Conservation (phyloP, 2,329 filamentous ascomycete genomes). For the Pestalotiopsis sp. region DNA sequence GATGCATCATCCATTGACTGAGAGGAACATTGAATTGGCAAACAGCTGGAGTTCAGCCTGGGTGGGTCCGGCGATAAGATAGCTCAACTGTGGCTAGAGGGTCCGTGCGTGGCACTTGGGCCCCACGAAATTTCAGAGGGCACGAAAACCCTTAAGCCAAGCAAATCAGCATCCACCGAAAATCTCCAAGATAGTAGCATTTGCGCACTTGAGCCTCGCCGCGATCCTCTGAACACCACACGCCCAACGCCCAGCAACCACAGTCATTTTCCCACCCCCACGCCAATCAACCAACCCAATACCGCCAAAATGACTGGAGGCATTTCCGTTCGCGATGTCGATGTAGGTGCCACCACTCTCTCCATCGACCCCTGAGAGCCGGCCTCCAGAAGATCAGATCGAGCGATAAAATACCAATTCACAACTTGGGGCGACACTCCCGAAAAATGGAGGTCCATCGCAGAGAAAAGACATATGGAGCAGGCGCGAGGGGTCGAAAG, state of each 20-base stretch:
- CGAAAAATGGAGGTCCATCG: not conserved
- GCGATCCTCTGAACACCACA: not conserved
- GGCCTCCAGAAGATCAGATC: not conserved
- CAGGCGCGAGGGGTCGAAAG: conserved; percentile 75
- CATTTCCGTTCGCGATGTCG: conserved; percentile 83
- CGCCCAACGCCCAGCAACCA: not conserved
- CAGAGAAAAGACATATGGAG: conserved; percentile 42
- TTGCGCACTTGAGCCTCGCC: not conserved
- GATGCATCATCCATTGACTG: no score
- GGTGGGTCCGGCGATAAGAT: not conserved
- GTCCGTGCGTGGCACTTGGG: not conserved
- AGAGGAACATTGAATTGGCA: no score
- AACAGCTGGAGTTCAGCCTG: not conserved
- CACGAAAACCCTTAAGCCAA: conserved; percentile 13
- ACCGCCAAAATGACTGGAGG: conserved; percentile 79
- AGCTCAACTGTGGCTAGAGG: not conserved
- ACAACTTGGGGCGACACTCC: not conserved
- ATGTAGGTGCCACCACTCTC: conserved; percentile 61
- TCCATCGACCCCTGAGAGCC: conserved; percentile 16
- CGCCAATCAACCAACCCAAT: conserved; percentile 26
- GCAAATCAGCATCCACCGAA: not conserved
- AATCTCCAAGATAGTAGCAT: not conserved
- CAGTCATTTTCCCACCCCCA: conserved; percentile 2
- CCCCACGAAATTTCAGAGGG: not conserved
- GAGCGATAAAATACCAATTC: conserved; percentile 1